Conservation (phyloP, 768 basidiomycete genomes). For the Naganishia kalamii region DNA sequence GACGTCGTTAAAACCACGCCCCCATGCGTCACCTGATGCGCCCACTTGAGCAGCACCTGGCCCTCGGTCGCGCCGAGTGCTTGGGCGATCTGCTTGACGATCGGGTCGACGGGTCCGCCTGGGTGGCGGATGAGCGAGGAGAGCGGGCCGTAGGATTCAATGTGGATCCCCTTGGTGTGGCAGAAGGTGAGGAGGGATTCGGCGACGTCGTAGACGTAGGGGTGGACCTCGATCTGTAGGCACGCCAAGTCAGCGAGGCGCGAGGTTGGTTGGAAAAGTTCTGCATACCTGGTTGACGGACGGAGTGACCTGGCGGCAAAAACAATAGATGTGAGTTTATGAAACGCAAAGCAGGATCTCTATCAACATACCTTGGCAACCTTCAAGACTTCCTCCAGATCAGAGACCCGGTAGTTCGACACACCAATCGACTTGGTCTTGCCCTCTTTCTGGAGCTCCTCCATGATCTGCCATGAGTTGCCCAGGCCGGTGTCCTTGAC, state of each 20-base stretch:
- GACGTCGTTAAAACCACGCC: constrained; percentile 22
- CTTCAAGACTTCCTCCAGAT: constrained; percentile 43
- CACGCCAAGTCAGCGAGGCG: neutral
- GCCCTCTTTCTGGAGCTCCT: constrained; percentile 52
- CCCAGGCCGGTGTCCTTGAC: constrained; percentile 45
- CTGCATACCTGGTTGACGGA: constrained; percentile 43
- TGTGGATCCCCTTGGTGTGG: constrained; percentile 36
- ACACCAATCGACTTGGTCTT: constrained; percentile 49
- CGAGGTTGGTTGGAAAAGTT: neutral
- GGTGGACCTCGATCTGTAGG: constrained; percentile 48
- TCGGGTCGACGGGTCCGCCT: constrained; percentile 28
- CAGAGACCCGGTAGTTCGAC: constrained; percentile 46
- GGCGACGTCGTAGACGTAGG: constrained; percentile 38
- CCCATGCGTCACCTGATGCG: constrained; percentile 29
- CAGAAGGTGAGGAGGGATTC: constrained; percentile 37
- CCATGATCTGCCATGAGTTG: constrained; percentile 60
- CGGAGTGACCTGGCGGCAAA: constrained; percentile 32
- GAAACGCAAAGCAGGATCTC: neutral
- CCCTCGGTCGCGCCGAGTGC: constrained; percentile 26
- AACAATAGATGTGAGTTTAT: neutral
- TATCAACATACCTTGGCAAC: constrained; percentile 33
- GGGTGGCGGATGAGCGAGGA: constrained; percentile 27
- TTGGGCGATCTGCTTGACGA: constrained; percentile 25
- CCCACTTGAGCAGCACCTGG: constrained; percentile 37
- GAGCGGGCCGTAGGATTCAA: constrained; percentile 35